phyloP scores from a whole-genome alignment of 2,329 filamentous ascomycete species.

The Talaromyces sp. region DNA sequence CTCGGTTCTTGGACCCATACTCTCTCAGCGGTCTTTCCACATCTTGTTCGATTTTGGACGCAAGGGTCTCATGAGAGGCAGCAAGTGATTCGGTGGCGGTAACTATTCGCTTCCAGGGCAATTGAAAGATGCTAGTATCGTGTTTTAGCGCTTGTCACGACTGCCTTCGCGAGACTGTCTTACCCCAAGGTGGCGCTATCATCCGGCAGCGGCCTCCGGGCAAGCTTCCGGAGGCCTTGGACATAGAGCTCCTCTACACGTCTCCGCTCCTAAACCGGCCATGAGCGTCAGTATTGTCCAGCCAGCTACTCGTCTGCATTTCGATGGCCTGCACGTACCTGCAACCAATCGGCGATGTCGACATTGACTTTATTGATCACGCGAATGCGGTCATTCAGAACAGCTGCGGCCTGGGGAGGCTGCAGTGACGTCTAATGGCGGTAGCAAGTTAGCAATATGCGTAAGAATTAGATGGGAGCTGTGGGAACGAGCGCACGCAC shows the following conservation, averaged over 20 bases:
- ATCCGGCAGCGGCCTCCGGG: conserved; percentile 69
- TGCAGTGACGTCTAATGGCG: conserved; percentile 66
- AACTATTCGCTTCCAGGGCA: conserved; percentile 85
- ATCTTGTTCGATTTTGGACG: conserved; percentile 78
- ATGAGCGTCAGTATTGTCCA: not conserved
- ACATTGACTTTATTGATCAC: conserved; percentile 80
- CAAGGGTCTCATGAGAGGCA: conserved; percentile 74
- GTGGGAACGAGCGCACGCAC: conserved; percentile 51
- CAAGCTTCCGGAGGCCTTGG: conserved; percentile 72
- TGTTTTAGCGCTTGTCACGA: conserved; percentile 3
- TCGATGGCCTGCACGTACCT: conserved; percentile 61
- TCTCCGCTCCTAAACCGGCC: conserved; percentile 72
- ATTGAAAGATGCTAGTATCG: conserved; percentile 71
- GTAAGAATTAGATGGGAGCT: conserved; percentile 18
- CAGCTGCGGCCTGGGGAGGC: conserved; percentile 73
- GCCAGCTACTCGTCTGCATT: too few species aligned
- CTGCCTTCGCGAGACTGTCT: conserved; percentile 24
- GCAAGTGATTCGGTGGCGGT: conserved; percentile 75
- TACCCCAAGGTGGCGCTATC: conserved; percentile 82
- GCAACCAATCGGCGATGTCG: conserved; percentile 94
- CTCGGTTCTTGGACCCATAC: conserved; percentile 66
- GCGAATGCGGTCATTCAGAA: conserved; percentile 82
- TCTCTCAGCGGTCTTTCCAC: conserved; percentile 78
- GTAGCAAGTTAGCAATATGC: conserved; percentile 13
- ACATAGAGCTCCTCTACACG: conserved; percentile 89